Conservation (phyloP, 2,329 filamentous ascomycete genomes). For the Diaporthe humulicola region DNA sequence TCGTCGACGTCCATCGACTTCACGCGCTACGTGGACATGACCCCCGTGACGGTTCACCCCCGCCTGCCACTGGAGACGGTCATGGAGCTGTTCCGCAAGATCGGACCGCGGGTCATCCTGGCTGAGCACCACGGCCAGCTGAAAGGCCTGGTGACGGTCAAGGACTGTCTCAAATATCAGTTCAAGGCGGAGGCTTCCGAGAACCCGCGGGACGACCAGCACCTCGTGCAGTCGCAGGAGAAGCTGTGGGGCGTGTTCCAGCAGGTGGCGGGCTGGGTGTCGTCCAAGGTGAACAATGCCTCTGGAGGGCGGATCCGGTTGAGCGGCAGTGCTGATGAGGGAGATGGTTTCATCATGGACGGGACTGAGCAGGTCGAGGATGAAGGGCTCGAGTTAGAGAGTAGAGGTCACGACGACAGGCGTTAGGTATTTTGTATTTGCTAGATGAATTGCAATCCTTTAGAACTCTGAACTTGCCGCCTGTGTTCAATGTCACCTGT, state of each 20-base stretch:
- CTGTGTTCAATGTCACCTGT: no score
- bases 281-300: constrained; percentile 63
- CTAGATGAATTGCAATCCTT: background rate
- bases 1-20: constrained; percentile 76
- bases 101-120: constrained; percentile 92
- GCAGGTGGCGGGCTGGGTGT: constrained; percentile 69
- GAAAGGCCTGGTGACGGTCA: constrained; percentile 90
- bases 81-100: constrained; percentile 99
- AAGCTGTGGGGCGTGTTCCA: constrained; percentile 73
- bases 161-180: constrained; percentile 97
- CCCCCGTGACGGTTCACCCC: constrained; percentile 91
- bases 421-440: constrained; percentile 15
- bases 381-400: constrained; percentile 44
- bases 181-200: constrained; percentile 94
- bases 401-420: constrained; percentile 30
- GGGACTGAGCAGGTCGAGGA: constrained; percentile 64
- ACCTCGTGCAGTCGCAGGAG: constrained; percentile 71
- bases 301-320: constrained; percentile 71
- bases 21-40: constrained; percentile 87
- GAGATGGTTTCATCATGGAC: constrained; percentile 59
- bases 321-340: constrained; percentile 53
- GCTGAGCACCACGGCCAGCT: constrained; percentile 91
- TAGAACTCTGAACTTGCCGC: background rate
- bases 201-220: constrained; percentile 73
- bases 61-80: constrained; percentile 93